Percentiles rank a stretch among this genome's conserved stretches.
phyloP scores from a whole-genome alignment of 1,139 yeast genomes.

The Lodderomyces metapsilosis region DNA sequence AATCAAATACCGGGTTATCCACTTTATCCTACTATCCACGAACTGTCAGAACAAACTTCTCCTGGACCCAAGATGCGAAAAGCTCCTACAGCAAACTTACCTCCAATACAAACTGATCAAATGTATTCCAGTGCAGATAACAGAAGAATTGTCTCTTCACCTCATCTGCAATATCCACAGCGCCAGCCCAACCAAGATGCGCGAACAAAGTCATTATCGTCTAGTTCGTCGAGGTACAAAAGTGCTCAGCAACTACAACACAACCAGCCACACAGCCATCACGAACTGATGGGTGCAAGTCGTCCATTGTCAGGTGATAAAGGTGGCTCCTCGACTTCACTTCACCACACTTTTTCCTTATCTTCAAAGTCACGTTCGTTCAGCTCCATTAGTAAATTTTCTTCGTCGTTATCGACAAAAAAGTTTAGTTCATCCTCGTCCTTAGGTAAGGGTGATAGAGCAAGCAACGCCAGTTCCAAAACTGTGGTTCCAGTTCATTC shows the following conservation, averaged over 20 bases:
- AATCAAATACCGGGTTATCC: slow-evolving; percentile 6
- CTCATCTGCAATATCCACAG: slow-evolving; percentile 17
- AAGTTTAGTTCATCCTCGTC: slow-evolving; percentile 40
- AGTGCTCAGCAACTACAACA: slow-evolving; percentile 7
- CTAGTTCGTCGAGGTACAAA: slow-evolving; percentile 17
- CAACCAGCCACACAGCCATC: slow-evolving; percentile 12
- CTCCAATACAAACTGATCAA: slow-evolving; percentile 22
- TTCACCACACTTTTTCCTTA: slow-evolving; percentile 38
- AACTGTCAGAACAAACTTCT: slow-evolving; percentile 9
- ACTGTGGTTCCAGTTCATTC: slow-evolving; percentile 22
- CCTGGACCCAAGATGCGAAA: slow-evolving; percentile 8
- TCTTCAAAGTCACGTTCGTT: slow-evolving; percentile 45
- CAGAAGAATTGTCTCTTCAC: slow-evolving; percentile 28
- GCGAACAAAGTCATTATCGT: slow-evolving; percentile 26
- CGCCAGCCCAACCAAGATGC: slow-evolving; percentile 16
- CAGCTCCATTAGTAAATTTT: slow-evolving; percentile 42
- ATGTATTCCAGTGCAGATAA: slow-evolving; percentile 11
- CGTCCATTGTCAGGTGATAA: slow-evolving; percentile 21
- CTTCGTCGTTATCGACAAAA: slow-evolving; percentile 39
- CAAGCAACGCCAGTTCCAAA: slow-evolving; percentile 20
- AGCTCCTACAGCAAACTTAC: slow-evolving; percentile 16
- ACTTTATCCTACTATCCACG: slow-evolving; percentile 10
- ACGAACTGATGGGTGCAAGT: slow-evolving; percentile 8
- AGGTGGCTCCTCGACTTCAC: slow-evolving; percentile 22
- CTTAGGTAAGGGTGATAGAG: slow-evolving; percentile 29